Evolutionary conservation across 2,329 filamentous ascomycete species (phyloP), one percentile per base, ranked within the genome.

Genomic region (Endocalyx cinctus): DNA sequence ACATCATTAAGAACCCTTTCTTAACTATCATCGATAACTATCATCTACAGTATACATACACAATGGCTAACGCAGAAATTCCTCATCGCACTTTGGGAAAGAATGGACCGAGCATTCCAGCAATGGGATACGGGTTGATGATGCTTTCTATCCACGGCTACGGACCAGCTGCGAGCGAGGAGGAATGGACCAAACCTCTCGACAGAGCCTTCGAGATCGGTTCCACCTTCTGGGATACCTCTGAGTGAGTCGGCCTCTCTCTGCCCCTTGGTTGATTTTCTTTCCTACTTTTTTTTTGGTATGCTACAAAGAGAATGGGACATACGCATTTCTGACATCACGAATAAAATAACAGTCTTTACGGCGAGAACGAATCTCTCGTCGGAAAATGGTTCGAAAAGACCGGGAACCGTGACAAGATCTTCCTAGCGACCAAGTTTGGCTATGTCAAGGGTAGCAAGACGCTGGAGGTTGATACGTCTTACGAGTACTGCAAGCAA

Each of bases 361-460:
- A 74, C 32, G 60, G 54, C 6, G 64, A 69, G 32, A 64, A 50
- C 34, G 70, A 75, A 45, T 62, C 66, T 4, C 43, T 73, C 0
- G 23, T 74, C 4, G 67, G 67, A 0, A 62, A 61, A 44, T 74
- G 70, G 66, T 67, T 74, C 45, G 54, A 59, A 30, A 52, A 57
- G 13, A 65, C 59, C 3, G 61, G 57, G 6, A 65, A 66, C 30
- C 57, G 66, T 0, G 43, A 66, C 14, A 50, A 72, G 28, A 66
- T 76, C 39, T 72, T 76, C 46, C 55, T 77, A 1, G 67, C 67
- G 1, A 71, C 69, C 10, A 76, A 76, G 39, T 74, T 72, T 39
- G 70, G 57, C 38, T 55, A 54, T 30, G 45, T 50, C 18, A 48
- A 48, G 27, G 46, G 43, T 1, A 38, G 43, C 37, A 25, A 32